Evolutionary conservation across 108 stramenopile species (phyloP), one percentile per base, ranked within the genome.

Genomic region (Heterococcus sp.): DNA sequence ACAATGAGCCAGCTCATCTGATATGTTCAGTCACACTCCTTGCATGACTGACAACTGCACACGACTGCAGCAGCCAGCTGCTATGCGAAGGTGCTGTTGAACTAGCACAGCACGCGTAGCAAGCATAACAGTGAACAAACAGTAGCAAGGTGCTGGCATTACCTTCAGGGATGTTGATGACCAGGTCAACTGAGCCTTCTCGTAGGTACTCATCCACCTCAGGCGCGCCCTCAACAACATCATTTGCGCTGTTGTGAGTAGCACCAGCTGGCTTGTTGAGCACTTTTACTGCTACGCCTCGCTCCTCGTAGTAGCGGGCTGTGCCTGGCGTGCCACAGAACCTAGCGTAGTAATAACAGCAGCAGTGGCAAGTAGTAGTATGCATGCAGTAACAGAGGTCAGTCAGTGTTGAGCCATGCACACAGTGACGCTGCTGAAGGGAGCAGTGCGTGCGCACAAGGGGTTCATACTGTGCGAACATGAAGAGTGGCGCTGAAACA

Each of bases 131-230:
- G 28, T 2, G 28, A 28, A 33, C 28, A 68, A n/a, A 2, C 68
- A 2, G 5, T 31, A n/a, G 1, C 68, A 11, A 27, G 72, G 14
- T 1, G 1, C 34, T 31, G n/a, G 71, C 65, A 29, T n/a, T 29
- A 76, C 76, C 74, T 89, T 58, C 87, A 2, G 90, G 90, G 38
- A 89, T 84, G 86, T 90, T 90, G 82, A 90, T 89, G 37, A 89
- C 82, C 40, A 90, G 70, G 32, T 75, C 88, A 30, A 90, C 80
- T 46, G 78, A 40, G 35, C 78, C 72, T 8, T 79, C 35, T 58
- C 66, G 63, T 29, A 88, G 33, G 32, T 37, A 78, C 69, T 78
- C n/a, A 39, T 78, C 69, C 32, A 70, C 68, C 26, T 71, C 46
- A 0, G 76, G 46, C 29, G 71, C 46, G 40, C 69, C 76, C 46